Conservation (phyloP, 257 asterid species). For the Solanum pennellii region DNA sequence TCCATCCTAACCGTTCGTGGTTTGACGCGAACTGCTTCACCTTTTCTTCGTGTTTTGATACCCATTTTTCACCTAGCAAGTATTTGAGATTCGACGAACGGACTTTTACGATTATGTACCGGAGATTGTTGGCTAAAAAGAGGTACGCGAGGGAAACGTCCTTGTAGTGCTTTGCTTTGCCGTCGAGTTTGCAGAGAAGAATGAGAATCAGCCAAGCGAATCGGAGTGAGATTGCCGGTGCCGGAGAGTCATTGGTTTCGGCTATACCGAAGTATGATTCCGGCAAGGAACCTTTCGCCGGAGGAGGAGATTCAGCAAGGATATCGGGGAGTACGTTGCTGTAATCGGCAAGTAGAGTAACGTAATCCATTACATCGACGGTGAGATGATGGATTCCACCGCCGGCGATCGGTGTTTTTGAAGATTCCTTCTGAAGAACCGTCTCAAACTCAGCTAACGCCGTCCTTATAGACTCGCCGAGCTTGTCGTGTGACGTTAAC, state of each 20-base stretch:
- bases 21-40: slow-evolving; percentile 42
- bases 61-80: slow-evolving; percentile 68
- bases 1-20: slow-evolving; percentile 67
- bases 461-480: slow-evolving; percentile 32
- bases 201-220: slow-evolving; percentile 57
- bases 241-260: slow-evolving; percentile 41
- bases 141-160: slow-evolving; percentile 48
- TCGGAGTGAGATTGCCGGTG: slow-evolving; percentile 34
- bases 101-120: slow-evolving; percentile 43
- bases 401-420: slow-evolving; percentile 52
- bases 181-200: slow-evolving; percentile 64
- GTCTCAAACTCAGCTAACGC: slow-evolving; percentile 44
- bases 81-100: slow-evolving; percentile 50
- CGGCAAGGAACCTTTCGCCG: slow-evolving; percentile 14
- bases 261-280: slow-evolving; percentile 39
- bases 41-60: slow-evolving; percentile 38
- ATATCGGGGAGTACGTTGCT: slow-evolving; percentile 40
- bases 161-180: slow-evolving; percentile 57
- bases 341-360: slow-evolving; percentile 57
- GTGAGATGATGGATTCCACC: slow-evolving; percentile 59
- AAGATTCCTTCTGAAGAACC: slow-evolving; percentile 39
- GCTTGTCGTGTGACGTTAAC: slow-evolving; percentile 32
- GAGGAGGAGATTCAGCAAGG: slow-evolving; percentile 31
- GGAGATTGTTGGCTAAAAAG: slow-evolving; percentile 73
- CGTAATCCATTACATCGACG: slow-evolving; percentile 42